Conservation (phyloP, 768 basidiomycete species). For the Solioccasus polychromus region DNA sequence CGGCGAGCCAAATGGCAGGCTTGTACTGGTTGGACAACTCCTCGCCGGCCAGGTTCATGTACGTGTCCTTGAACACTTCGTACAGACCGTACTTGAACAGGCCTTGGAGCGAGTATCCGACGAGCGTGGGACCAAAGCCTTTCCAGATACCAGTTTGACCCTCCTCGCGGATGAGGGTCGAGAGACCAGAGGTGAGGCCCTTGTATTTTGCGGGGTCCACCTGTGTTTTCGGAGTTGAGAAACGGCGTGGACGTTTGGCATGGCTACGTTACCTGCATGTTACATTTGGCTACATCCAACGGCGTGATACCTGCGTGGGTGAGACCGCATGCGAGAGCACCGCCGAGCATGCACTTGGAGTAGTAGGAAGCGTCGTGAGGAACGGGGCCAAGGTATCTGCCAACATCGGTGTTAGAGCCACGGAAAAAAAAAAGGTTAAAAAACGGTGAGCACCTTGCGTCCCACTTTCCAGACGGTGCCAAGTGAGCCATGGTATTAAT, state of each 20-base stretch:
- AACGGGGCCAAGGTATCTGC: conserved; percentile 68
- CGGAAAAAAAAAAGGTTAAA: neutral
- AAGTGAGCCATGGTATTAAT: conserved; percentile 48
- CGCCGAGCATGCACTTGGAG: conserved; percentile 84
- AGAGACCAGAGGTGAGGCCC: conserved; percentile 59
- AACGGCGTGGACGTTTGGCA: neutral
- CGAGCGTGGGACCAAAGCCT: conserved; percentile 88
- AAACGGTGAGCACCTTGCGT: conserved; percentile 52
- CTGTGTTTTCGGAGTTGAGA: conserved; percentile 34
- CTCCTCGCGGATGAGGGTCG: conserved; percentile 72
- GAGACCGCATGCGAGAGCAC: conserved; percentile 81
- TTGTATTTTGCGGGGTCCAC: conserved; percentile 76
- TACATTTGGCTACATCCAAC: conserved; percentile 86
- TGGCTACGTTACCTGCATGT: conserved; percentile 97
- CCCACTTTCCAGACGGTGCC: conserved; percentile 61
- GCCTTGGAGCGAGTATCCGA: conserved; percentile 94
- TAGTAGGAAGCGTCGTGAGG: conserved; percentile 77
- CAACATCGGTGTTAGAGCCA: conserved; percentile 3
- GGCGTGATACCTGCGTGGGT: conserved; percentile 89
- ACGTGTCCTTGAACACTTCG: conserved; percentile 92
- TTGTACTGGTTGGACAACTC: conserved; percentile 78
- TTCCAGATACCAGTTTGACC: conserved; percentile 89
- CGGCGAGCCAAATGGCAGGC: conserved; percentile 88
- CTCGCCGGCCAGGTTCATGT: conserved; percentile 88
- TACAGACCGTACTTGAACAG: conserved; percentile 99